Base-by-base conservation (phyloP, 2,329 filamentous ascomycete genomes). In the Hawksworthiomyces lignivorus region DNA sequence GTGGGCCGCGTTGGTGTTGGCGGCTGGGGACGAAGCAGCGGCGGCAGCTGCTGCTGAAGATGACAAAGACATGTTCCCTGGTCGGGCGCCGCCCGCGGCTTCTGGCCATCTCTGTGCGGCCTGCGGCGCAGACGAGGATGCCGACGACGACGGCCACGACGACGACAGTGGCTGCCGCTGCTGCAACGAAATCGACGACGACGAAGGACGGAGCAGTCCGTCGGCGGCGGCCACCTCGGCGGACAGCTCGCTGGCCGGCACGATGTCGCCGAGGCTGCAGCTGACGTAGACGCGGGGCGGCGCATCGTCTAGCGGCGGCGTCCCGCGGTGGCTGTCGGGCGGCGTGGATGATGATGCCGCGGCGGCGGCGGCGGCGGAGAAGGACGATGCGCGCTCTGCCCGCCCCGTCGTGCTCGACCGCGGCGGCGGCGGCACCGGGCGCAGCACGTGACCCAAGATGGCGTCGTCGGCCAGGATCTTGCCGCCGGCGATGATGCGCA, bases 401-500 rank as follows among this genome's bases (percentile, higher is more conserved):
- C n/a, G n/a, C n/a, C n/a, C n/a, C 24, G 24, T 8, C 24, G 50
- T 14, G 59, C 55, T 8, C 61, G 61, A 7, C 69, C 66, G 22
- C 71, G 72, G 69, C 1, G 76, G 75, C 0, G 76, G 72, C 0
- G 75, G 67, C 0, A 78, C 73, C 1, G 83, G 64, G 46, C 77
- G 79, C 35, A 97, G 70, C 2, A 82, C 83, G 27, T 72, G 64
- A 45, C 76, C 72, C 20, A 98, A 70, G 6, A 84, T 73, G 9
- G 77, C 72, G 27, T 70, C 65, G 60, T 96, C 89, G 50, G 82
- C 73, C 37, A 97, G 80, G 45, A 94, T 83, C 57, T 86, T 88
- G 48, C 92, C 92, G 38, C 86, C 78, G 61, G 95, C 81, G 59
- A 97, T 96, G 50, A 98, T 79, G 46, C 90, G 87, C 24, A 97